Conservation (phyloP, 139 green algal genomes). For the Closterium sp. region DNA sequence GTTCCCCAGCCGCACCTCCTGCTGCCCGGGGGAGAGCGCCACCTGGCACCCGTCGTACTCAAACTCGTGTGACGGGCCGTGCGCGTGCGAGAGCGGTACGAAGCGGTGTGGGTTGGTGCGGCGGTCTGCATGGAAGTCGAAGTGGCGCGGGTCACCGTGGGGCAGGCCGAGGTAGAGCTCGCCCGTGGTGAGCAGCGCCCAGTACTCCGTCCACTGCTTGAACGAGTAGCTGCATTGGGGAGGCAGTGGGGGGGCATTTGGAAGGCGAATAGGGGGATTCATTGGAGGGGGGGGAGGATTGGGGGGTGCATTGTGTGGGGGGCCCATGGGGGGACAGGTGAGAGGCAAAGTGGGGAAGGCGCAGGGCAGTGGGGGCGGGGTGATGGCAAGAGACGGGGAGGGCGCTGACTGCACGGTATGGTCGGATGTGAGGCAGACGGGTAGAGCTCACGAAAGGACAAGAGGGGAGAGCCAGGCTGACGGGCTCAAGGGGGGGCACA, state of each 20-base stretch:
- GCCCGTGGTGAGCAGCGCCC: slow-evolving; percentile 19
- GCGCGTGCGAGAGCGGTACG: not conserved
- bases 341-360: too few species aligned
- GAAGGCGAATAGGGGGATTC: not conserved
- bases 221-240: not conserved
- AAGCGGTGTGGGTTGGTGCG: slow-evolving; percentile 22
- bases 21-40: slow-evolving; percentile 8
- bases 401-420: not conserved
- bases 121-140: slow-evolving; percentile 12
- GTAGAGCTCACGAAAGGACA: not conserved
- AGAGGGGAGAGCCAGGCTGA: not conserved
- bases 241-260: not conserved
- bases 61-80: not conserved
- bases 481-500: not conserved
- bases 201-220: slow-evolving; percentile 33
- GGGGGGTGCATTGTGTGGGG: not conserved
- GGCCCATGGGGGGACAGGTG: too few species aligned
- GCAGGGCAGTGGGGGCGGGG: not conserved
- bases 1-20: not conserved
- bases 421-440: not conserved
- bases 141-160: slow-evolving; percentile 4
- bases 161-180: slow-evolving; percentile 24
- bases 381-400: not conserved
- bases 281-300: not conserved
- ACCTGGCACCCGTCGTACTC: slow-evolving; percentile 18